Evolutionary conservation across 2,329 filamentous ascomycete species (phyloP).

Genomic region (Cladobotryum mycophilum): DNA sequence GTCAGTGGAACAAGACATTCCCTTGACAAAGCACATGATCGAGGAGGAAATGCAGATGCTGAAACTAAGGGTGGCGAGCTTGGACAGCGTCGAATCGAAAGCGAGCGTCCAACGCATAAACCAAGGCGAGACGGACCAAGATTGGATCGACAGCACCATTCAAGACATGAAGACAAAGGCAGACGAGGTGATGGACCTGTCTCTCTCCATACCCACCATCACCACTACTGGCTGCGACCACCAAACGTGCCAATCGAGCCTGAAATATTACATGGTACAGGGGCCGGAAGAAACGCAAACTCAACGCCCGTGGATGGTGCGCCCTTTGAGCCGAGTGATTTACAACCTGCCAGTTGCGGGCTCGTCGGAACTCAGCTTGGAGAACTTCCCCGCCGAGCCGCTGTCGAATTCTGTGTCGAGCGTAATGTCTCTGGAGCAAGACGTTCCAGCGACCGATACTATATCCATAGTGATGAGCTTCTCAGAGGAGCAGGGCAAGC

Average conservation of each 20-base stretch:
- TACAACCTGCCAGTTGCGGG: conserved; percentile 19
- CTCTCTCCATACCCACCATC: conserved; percentile 54
- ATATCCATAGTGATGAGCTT: background rate
- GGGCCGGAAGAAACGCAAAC: background rate
- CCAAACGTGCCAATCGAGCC: conserved; percentile 16
- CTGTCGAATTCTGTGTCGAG: conserved; percentile 24
- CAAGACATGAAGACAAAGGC: conserved; percentile 17
- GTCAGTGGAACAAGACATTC: background rate
- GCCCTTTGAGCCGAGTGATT: conserved; percentile 13
- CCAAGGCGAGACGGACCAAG: conserved; percentile 7
- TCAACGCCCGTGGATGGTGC: background rate
- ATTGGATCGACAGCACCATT: conserved; percentile 19
- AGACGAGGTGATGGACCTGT: conserved; percentile 22
- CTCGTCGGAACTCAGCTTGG: conserved; percentile 14
- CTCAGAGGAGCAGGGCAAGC: background rate
- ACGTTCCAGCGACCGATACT: conserved; percentile 13
- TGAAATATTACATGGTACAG: background rate
- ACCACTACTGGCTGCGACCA: conserved; percentile 53
- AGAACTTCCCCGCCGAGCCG: conserved; percentile 15
- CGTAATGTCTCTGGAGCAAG: conserved; percentile 7
- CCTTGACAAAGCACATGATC: conserved; percentile 5
- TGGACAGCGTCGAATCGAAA: conserved; percentile 5
- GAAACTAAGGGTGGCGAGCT: conserved; percentile 5
- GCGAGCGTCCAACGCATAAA: background rate
- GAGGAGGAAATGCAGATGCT: conserved; percentile 13